Evolutionary conservation across 1,284 basidiomycete species (phyloP).

Genomic region (Melampsora larici-populina): DNA sequence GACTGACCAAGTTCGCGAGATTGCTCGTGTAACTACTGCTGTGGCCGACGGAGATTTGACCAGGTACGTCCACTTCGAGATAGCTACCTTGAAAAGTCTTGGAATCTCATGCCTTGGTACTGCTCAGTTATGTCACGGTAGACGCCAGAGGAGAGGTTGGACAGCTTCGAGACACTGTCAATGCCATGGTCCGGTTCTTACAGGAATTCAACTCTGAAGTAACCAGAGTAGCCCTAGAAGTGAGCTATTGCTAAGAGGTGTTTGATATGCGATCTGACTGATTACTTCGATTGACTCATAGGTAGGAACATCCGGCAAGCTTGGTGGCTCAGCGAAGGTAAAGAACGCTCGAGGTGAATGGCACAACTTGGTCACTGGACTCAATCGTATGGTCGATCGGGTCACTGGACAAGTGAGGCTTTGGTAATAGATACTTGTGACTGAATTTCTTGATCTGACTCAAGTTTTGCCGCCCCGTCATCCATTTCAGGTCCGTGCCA

Average conservation of each 20-base stretch:
- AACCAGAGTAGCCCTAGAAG: constrained; percentile 39
- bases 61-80: constrained; percentile 1
- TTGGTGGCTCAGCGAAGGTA: constrained; percentile 89
- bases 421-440: neutral
- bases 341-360: constrained; percentile 90
- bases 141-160: constrained; percentile 38
- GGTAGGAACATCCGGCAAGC: constrained; percentile 80
- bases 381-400: constrained; percentile 42
- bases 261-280: neutral
- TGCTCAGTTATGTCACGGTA: constrained; percentile 34
- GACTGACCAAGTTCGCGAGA: constrained; percentile 42
- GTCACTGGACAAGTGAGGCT: constrained; percentile 35
- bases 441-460: neutral
- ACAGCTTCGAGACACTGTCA: constrained; percentile 37
- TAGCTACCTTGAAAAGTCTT: neutral
- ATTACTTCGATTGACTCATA: neutral
- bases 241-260: constrained; percentile 1
- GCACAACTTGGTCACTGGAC: constrained; percentile 58
- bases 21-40: constrained; percentile 35
- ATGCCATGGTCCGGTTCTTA: constrained; percentile 43
- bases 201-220: constrained; percentile 42
- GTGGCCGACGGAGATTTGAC: constrained; percentile 43
- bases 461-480: neutral
- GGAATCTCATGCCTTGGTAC: neutral
- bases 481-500: constrained; percentile 11